Base-by-base conservation (phyloP, 2,329 filamentous ascomycete species). In the Nemania bipapillata region DNA sequence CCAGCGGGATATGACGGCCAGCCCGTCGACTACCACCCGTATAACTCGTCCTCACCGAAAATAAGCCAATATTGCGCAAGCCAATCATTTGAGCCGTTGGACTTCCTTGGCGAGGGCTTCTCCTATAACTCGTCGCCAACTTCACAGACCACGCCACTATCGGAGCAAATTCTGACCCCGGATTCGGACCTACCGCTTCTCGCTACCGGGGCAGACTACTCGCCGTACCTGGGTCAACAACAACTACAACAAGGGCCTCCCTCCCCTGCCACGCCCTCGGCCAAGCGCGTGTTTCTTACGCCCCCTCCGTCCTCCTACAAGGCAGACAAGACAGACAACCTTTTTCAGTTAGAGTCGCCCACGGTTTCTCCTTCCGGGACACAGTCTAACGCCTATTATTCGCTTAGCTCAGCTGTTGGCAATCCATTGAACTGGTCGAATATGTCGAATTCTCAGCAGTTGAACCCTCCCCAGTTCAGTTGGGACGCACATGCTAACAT, bases 271-370 rank as follows among this genome's bases (percentile, higher is more conserved):
- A 72, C 72, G 50, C 73, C 75, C 63, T 73, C 75, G 22, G 72
- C 72, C 2, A 63, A 72, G 53, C 65, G 66, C 57, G 61, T 72
- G 56, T 81, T 80, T 77, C 76, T 78, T 40, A 83, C 80, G 28
- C 80, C 82, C 32, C 81, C 79, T 11, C 32, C 47, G 9, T 69
- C 70, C 8, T 75, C 76, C 12, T 75, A 77, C 42, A 78, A 81
- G 52, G 80, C 74, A 11, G 79, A 81, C 37, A 81, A 82, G 26
- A 75, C 79, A 55, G 81, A 83, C 22, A 77, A 77, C 65, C 78
- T 79, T 61, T 78, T 78, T 50, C 80, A 78, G 71, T 75, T 77
- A 58, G 77, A 74, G 32, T 80, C 80, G 9, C 78, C 80, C 3
- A 74, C 73, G 1, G 70, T 70, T 35, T 64, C 49, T 4, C 57